Conservation (phyloP, 1,139 yeast species). For the Geotrichum phurueaensis region DNA sequence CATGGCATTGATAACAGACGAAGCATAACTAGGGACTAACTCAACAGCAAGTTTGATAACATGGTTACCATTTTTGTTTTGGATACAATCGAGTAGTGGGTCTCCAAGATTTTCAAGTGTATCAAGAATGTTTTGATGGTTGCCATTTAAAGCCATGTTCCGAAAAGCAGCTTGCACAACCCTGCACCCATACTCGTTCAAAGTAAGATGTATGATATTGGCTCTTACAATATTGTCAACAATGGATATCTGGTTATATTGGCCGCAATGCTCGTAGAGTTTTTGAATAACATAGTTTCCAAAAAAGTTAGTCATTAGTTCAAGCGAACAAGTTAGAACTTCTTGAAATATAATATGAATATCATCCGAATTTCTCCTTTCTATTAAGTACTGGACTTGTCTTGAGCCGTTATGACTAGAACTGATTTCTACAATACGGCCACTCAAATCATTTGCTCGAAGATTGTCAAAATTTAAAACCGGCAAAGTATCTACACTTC, state of each 20-base stretch:
- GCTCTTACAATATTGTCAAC: not conserved
- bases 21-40: not conserved
- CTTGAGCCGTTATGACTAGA: conserved; percentile 5
- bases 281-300: conserved; percentile 9
- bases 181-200: not conserved
- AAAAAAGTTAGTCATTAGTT: conserved; percentile 8
- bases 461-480: not conserved
- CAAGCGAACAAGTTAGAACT: not conserved
- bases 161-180: not conserved
- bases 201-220: not conserved
- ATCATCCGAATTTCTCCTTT: not conserved
- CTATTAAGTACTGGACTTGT: conserved; percentile 2
- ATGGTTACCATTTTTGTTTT: not conserved
- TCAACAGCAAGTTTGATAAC: not conserved
- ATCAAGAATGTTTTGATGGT: not conserved
- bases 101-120: not conserved
- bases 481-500: not conserved
- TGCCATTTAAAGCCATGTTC: not conserved
- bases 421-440: conserved; percentile 2
- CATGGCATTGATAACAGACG: not conserved
- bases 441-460: not conserved
- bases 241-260: not conserved
- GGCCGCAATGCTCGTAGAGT: conserved; percentile 2
- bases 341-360: conserved; percentile 2
- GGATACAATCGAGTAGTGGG: not conserved